Evolutionary conservation across 495 filamentous ascomycete genomes (phyloP).

Genomic region (Aspergillus saccharolyticus): DNA sequence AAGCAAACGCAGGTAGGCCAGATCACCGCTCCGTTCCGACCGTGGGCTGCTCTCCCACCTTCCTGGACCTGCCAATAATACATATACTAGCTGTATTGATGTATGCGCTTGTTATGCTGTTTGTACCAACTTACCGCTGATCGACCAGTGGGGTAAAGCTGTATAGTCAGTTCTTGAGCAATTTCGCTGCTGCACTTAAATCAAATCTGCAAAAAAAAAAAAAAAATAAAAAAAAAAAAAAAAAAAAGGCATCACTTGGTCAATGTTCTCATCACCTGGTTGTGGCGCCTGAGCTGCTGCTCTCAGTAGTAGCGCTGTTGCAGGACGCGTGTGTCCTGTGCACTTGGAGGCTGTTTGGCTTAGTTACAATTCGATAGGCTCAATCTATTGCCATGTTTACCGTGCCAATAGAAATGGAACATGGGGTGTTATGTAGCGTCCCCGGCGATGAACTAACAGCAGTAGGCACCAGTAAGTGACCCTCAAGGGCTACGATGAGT

Average conservation of each 20-base stretch:
- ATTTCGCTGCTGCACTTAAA: no score
- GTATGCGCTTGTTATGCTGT: slow-evolving; percentile 16
- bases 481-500: neutral
- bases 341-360: no score
- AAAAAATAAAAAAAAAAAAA: no score
- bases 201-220: no score
- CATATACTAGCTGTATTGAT: slow-evolving; percentile 12
- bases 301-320: neutral
- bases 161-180: no score
- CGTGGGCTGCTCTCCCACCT: slow-evolving; percentile 17
- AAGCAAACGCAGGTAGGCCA: neutral
- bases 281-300: no score
- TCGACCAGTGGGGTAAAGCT: slow-evolving; percentile 20
- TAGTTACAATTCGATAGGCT: no score
- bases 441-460: neutral
- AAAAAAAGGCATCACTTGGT: no score
- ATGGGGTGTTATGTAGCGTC: neutral
- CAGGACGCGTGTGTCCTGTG: slow-evolving; percentile 5
- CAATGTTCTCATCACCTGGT: no score
- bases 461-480: neutral
- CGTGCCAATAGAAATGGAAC: neutral
- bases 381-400: no score
- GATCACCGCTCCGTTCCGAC: slow-evolving; percentile 21
- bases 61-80: slow-evolving; percentile 17
- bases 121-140: slow-evolving; percentile 12